These are phyloP conservation scores for Trichoderma sp. DNA, from an alignment of 2,329 filamentous ascomycete genomes.

Conservation along the genomic window DNA sequence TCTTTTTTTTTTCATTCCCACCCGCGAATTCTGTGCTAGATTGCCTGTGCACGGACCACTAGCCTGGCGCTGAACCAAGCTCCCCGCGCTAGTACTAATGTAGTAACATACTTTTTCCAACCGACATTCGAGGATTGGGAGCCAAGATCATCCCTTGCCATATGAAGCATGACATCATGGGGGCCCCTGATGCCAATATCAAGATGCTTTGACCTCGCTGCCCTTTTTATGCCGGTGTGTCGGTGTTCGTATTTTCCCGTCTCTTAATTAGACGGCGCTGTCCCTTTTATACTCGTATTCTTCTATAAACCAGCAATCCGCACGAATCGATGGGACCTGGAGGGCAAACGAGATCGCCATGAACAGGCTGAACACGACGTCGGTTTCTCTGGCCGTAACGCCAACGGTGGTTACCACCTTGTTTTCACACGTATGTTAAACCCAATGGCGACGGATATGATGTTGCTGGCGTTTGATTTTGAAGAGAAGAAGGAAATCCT, in stretches of 20 bases:
- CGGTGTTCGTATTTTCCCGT: neutral
- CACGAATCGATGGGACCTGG: neutral
- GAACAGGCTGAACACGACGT: constrained; percentile 69
- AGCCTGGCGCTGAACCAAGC: neutral
- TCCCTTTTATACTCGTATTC: neutral
- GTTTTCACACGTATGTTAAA: constrained; percentile 77
- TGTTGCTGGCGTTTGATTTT: neutral
- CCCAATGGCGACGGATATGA: neutral
- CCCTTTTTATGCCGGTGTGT: neutral
- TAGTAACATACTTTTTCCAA: neutral
- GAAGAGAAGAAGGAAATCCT: neutral
- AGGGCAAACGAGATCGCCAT: constrained; percentile 29
- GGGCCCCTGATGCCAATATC: constrained; percentile 16
- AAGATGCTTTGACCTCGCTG: neutral
- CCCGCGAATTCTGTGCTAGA: neutral
- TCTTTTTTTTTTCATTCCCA: neutral
- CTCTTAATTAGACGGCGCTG: neutral
- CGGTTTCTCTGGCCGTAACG: constrained; percentile 78
- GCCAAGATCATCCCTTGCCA: constrained; percentile 4
- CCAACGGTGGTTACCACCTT: constrained; percentile 85
- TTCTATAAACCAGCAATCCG: neutral
- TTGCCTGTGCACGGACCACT: constrained; percentile 17
- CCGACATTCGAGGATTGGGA: constrained; percentile 4
- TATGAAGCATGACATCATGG: constrained; percentile 22
- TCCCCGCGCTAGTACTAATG: neutral